Conservation (phyloP, 2,329 filamentous ascomycete species). For the Coniochaeta sp. region DNA sequence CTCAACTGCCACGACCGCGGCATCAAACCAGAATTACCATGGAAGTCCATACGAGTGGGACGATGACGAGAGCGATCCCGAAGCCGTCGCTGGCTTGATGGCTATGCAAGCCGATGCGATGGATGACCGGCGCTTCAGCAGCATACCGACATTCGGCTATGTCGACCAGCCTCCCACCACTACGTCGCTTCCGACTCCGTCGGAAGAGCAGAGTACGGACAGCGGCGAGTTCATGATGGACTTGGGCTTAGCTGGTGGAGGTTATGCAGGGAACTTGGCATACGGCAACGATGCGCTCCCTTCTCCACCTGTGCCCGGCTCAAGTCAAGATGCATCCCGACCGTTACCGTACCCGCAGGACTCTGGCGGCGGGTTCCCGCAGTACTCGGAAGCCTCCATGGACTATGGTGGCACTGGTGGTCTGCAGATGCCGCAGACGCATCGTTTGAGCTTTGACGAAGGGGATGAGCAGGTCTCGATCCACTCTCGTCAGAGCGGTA, state of each 20-base stretch:
- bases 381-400: constrained; percentile 58
- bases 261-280: constrained; percentile 47
- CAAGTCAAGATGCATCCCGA: constrained; percentile 35
- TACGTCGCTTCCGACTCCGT: constrained; percentile 34
- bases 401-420: constrained; percentile 91
- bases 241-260: constrained; percentile 66
- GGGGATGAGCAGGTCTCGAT: constrained; percentile 69
- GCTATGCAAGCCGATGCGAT: constrained; percentile 81
- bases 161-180: constrained; percentile 26
- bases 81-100: constrained; percentile 75
- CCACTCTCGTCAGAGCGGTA: constrained; percentile 47
- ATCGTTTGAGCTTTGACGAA: constrained; percentile 84
- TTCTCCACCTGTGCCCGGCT: constrained; percentile 30
- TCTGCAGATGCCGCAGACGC: constrained; percentile 63
- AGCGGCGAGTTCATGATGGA: constrained; percentile 67
- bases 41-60: constrained; percentile 30
- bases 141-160: constrained; percentile 43
- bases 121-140: constrained; percentile 59
- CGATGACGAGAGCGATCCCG: constrained; percentile 76
- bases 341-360: constrained; percentile 38
- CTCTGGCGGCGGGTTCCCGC: constrained; percentile 28
- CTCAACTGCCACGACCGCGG: constrained; percentile 32
- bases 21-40: constrained; percentile 23
- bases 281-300: constrained; percentile 39
- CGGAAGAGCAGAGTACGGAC: constrained; percentile 55